Conservation (phyloP, 179 eudicot species). For the Sideroxylon spinosum region DNA sequence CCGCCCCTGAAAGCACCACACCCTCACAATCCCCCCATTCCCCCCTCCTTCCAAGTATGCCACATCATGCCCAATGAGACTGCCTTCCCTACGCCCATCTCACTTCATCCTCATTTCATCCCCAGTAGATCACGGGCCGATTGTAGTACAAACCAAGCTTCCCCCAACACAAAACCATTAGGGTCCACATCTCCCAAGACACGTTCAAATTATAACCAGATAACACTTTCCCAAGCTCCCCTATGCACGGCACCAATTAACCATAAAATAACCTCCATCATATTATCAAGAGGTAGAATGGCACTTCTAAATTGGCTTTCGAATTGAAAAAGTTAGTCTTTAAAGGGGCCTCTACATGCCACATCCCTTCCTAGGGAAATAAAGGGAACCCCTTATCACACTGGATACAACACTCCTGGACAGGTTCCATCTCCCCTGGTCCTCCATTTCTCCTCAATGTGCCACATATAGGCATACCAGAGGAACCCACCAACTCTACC, state of each 20-base stretch:
- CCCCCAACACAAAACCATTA: background rate
- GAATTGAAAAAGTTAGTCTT: background rate
- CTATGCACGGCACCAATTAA: background rate
- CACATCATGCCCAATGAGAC: background rate
- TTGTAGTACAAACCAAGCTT: background rate
- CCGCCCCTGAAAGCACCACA: background rate
- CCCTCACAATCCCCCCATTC: background rate
- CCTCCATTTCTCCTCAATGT: background rate
- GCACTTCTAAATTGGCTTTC: background rate
- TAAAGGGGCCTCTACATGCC: background rate
- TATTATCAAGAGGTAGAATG: background rate
- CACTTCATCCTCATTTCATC: background rate
- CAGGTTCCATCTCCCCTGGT: background rate
- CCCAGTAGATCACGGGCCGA: background rate
- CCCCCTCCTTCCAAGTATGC: background rate
- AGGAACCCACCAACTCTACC: constrained; percentile 3
- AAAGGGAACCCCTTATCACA: background rate
- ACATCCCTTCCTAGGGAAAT: background rate
- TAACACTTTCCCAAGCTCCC: background rate
- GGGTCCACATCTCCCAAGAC: background rate
- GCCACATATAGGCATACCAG: background rate
- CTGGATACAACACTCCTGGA: background rate
- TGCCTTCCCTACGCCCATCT: background rate
- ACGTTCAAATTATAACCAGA: background rate
- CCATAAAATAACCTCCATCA: background rate